Conservation (phyloP, 805 yeast species). For the Jamesozyma gamospora region DNA sequence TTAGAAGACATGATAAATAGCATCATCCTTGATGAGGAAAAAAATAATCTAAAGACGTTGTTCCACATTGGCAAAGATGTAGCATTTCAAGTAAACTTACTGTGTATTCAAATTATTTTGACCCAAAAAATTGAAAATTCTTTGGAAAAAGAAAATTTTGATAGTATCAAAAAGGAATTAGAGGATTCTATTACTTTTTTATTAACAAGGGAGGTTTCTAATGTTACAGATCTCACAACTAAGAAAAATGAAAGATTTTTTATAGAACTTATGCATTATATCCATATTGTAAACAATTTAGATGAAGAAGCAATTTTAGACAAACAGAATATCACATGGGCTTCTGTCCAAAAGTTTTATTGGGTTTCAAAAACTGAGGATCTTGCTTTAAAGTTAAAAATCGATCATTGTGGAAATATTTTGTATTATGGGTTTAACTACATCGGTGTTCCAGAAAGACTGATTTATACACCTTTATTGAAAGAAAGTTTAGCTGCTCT, state of each 20-base stretch:
- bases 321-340: slow-evolving; percentile 32
- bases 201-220: not conserved
- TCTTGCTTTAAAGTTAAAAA: slow-evolving; percentile 29
- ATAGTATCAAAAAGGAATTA: not conserved
- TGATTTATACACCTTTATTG: slow-evolving; percentile 70
- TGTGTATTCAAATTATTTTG: not conserved
- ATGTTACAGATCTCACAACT: slow-evolving; percentile 14
- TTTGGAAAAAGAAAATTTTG: not conserved
- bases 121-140: not conserved
- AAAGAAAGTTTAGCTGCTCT: slow-evolving; percentile 55
- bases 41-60: not conserved
- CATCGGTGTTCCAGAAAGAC: slow-evolving; percentile 58
- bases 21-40: not conserved
- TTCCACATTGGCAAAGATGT: not conserved
- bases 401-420: slow-evolving; percentile 43
- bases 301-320: not conserved
- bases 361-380: slow-evolving; percentile 23
- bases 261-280: slow-evolving; percentile 56
- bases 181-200: not conserved
- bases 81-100: not conserved
- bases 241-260: slow-evolving; percentile 50
- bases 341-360: slow-evolving; percentile 42
- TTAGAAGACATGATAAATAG: not conserved
- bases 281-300: slow-evolving; percentile 30
- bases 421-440: slow-evolving; percentile 74